Conservation (phyloP, 23 red algal species). For the Pyropia yezoensis region DNA sequence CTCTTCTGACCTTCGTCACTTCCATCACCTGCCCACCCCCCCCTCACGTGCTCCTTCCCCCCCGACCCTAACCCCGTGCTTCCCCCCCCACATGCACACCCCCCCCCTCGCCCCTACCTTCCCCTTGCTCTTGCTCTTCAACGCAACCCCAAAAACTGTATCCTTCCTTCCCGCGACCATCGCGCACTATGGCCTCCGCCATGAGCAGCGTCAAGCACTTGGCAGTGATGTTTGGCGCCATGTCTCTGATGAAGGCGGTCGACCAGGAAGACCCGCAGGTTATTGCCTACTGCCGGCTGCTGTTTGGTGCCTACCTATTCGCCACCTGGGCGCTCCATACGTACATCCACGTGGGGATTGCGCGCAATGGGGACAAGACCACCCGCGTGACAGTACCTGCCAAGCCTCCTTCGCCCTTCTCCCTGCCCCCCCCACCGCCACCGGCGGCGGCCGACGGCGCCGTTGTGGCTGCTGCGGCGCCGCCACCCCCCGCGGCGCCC, state of each 20-base stretch:
- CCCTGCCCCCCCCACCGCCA: slow-evolving; percentile 7
- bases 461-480: no score
- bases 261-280: slow-evolving; percentile 58
- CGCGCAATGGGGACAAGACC: slow-evolving; percentile 14
- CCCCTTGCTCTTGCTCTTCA: no score
- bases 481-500: no score
- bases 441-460: neutral
- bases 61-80: no score
- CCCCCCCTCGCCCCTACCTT: no score
- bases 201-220: slow-evolving; percentile 49
- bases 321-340: slow-evolving; percentile 20
- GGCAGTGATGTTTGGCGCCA: slow-evolving; percentile 44
- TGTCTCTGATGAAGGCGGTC: slow-evolving; percentile 19
- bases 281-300: slow-evolving; percentile 32
- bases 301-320: slow-evolving; percentile 31
- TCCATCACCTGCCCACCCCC: no score
- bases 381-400: slow-evolving; percentile 24
- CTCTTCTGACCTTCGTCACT: no score
- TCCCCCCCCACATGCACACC: no score
- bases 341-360: slow-evolving; percentile 34
- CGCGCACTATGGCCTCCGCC: neutral
- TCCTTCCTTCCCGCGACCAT: no score
- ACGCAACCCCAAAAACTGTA: no score
- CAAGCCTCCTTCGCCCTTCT: slow-evolving; percentile 28
- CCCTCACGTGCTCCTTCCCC: no score